Percentiles rank a stretch among this genome's conserved stretches.
phyloP scores from a whole-genome alignment of 345 rosid genomes.

The Heritiera littoralis region DNA sequence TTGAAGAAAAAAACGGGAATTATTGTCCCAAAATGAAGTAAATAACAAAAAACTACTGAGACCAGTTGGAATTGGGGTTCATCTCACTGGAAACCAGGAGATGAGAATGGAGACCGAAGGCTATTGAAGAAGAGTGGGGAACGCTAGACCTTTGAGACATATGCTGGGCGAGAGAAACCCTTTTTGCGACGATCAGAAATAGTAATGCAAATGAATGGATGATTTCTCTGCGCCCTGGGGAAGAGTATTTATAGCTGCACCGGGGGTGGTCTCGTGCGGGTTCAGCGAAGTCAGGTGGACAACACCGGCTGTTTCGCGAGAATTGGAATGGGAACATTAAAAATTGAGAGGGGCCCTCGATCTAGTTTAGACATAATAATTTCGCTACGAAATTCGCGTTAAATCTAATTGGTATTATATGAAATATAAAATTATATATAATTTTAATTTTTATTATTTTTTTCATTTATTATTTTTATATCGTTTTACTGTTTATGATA shows the following conservation, averaged over 20 bases:
- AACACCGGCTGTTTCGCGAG: not conserved
- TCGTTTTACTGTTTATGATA: too few relatives aligned
- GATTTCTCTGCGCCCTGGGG: not conserved
- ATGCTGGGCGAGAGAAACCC: conserved; percentile 27
- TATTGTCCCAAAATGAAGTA: not conserved
- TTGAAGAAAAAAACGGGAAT: not conserved
- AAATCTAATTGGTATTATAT: too few relatives aligned
- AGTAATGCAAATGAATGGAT: not conserved
- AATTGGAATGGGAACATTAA: not conserved
- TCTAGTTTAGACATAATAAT: too few relatives aligned
- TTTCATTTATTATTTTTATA: too few relatives aligned
- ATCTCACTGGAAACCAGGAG: conserved; percentile 71
- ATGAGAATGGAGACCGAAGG: conserved; percentile 69
- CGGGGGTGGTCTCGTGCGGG: not conserved
- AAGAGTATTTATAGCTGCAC: conserved; percentile 17
- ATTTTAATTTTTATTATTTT: too few relatives aligned
- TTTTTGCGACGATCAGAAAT: not conserved
- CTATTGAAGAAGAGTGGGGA: conserved; percentile 71
- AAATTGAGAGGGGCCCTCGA: not conserved
- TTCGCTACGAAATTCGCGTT: too few relatives aligned
- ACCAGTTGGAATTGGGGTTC: conserved; percentile 58
- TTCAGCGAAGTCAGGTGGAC: not conserved
- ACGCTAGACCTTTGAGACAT: conserved; percentile 80
- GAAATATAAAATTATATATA: too few relatives aligned
- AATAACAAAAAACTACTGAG: conserved; percentile 15